phyloP scores from a whole-genome alignment of 75 land plant genomes.

The Sequoiadendron giganteum region DNA sequence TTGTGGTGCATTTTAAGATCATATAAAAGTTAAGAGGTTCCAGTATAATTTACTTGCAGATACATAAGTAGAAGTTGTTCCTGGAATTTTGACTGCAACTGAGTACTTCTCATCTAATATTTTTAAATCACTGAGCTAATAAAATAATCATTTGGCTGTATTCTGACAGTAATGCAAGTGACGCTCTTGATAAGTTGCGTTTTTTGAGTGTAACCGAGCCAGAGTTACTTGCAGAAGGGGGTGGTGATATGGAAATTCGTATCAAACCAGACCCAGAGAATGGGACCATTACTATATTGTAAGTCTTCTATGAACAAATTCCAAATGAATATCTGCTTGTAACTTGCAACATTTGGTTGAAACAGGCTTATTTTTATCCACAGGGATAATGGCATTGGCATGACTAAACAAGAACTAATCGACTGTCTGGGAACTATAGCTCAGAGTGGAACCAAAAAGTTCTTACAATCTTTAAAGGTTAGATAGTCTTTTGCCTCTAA shows the following conservation, averaged over 20 bases:
- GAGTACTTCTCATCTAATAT: not conserved
- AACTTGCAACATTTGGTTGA: not conserved
- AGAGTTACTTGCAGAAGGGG: constrained; percentile 35
- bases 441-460: constrained; percentile 79
- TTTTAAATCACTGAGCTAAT: not conserved
- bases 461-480: constrained; percentile 67
- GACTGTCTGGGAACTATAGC: constrained; percentile 79
- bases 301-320: constrained; percentile 8
- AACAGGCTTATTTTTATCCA: not conserved
- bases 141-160: not conserved
- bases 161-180: constrained; percentile 74
- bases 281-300: constrained; percentile 68
- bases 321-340: not conserved
- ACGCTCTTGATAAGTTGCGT: constrained; percentile 72
- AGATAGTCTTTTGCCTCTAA: not conserved
- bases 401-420: constrained; percentile 65
- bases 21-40: not conserved
- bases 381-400: constrained; percentile 79
- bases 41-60: not conserved
- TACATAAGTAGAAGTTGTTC: not conserved
- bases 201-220: constrained; percentile 78
- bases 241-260: constrained; percentile 59
- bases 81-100: not conserved
- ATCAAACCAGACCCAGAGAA: constrained; percentile 61
- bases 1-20: not conserved